Conservation (phyloP, 495 filamentous ascomycete genomes). For the Melanomma pulvis-pyrius region DNA sequence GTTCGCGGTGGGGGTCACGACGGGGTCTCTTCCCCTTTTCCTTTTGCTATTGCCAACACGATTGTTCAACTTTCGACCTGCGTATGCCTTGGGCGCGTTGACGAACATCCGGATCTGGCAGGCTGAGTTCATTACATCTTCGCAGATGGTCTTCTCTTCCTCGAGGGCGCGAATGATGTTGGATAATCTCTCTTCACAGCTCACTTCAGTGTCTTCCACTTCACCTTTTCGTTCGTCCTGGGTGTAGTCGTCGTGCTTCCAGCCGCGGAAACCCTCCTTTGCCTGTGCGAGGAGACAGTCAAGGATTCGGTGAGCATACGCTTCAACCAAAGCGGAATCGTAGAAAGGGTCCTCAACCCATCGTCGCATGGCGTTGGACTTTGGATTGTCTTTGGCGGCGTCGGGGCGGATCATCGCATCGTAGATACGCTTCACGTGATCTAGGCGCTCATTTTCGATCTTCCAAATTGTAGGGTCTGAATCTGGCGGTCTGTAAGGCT, state of each 20-base stretch:
- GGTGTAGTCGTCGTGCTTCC: constrained; percentile 23
- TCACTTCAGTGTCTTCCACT: constrained; percentile 23
- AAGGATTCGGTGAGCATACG: constrained; percentile 23
- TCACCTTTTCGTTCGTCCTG: constrained; percentile 27
- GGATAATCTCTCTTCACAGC: constrained; percentile 14
- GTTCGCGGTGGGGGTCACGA: background rate
- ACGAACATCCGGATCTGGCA: constrained; percentile 33
- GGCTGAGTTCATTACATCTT: constrained; percentile 31
- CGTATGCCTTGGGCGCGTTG: constrained; percentile 30
- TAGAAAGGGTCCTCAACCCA: constrained; percentile 24
- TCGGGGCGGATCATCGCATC: constrained; percentile 25
- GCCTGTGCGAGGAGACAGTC: constrained; percentile 23
- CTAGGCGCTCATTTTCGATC: constrained; percentile 3
- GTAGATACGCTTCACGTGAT: constrained; percentile 24
- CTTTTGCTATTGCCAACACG: constrained; percentile 27
- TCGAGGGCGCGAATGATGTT: constrained; percentile 28
- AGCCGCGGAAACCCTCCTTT: constrained; percentile 22
- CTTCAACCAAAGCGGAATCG: constrained; percentile 12
- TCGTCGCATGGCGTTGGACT: constrained; percentile 25
- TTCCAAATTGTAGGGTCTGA: constrained; percentile 7
- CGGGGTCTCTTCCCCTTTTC: constrained; percentile 4
- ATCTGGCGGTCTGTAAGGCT: constrained; percentile 17
- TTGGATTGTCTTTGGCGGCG: constrained; percentile 24
- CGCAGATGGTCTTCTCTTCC: constrained; percentile 36
- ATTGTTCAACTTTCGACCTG: constrained; percentile 16